Evolutionary conservation across 805 yeast genomes (phyloP), one percentile per base, ranked within the genome.

Genomic region (Vanderwaltozyma tropicalis): DNA sequence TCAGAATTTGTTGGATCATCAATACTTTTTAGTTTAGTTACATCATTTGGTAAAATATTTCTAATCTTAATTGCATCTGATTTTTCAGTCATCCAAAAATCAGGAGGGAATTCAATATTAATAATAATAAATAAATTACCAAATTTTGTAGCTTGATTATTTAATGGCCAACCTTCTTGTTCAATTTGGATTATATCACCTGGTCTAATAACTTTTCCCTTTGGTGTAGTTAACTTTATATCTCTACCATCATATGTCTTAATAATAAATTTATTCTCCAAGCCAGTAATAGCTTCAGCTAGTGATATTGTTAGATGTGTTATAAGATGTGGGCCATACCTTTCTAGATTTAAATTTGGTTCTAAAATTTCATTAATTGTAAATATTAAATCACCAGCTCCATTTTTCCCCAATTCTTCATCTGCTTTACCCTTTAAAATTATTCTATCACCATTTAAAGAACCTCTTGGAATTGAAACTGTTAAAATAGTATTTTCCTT

Each of bases 201-300:
- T 0, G 95, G 95, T 49, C 79, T 71, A 6, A 87, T 52, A 5
- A 89, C 95, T 57, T 80, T 80, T 1, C 96, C 96, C 4, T 69
- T 63, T 1, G 88, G 87, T 0, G 80, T 71, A 0, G 74, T 64
- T 12, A 88, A 55, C 37, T 71, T 71, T 12, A 87, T 58, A 27
- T 76, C 72, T 44, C 96, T 74, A 14, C 80, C 88, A 59, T 92
- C 97, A 39, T 88, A 67, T 45, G 85, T 92, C 45, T 72, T 73
- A 9, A 81, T 62, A 2, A 86, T 65, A 11, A 72, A 69, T 36
- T 73, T 70, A 20, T 78, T 65, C 26, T 71, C 63, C 50, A 88
- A 80, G 2, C 97, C 97, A 41, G 85, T 72, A n/a, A 89, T 65
- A 0, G 96, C 79, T 46, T 89, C 97, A 12, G 74, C 74, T 36